These are phyloP conservation scores for Phytophthora megakarya DNA, from an alignment of 352 stramenopile genomes.

Conservation along the genomic window DNA sequence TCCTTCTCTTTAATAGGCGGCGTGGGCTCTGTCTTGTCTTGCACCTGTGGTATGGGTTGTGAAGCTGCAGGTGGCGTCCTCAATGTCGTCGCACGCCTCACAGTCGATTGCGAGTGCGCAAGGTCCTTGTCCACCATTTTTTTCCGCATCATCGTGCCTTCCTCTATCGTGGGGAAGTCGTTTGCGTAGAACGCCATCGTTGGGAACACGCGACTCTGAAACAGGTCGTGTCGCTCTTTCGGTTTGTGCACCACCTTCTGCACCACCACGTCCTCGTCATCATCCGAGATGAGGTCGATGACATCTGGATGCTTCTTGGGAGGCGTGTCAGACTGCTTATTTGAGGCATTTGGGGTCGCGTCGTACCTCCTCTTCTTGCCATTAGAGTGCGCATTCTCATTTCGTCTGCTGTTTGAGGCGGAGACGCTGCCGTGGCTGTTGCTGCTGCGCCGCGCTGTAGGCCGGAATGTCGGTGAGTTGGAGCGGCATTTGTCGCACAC, in stretches of 20 bases:
- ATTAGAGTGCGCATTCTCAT: slow-evolving; percentile 8
- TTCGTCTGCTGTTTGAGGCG: not conserved
- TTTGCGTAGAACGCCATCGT: slow-evolving; percentile 26
- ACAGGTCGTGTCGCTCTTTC: slow-evolving; percentile 1
- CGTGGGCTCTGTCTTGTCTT: slow-evolving; percentile 9
- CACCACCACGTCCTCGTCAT: slow-evolving; percentile 11
- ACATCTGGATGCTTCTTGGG: slow-evolving; percentile 18
- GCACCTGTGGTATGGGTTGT: not conserved
- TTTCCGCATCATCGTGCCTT: slow-evolving; percentile 22
- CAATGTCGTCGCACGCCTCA: not conserved
- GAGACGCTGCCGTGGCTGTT: not conserved
- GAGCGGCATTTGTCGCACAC: slow-evolving; percentile 41
- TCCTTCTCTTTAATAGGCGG: not conserved
- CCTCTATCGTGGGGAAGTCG: slow-evolving; percentile 46
- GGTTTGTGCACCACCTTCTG: slow-evolving; percentile 3
- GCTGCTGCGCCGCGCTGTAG: slow-evolving; percentile 8
- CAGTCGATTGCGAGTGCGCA: not conserved
- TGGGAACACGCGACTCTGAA: slow-evolving; percentile 38
- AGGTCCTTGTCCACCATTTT: not conserved
- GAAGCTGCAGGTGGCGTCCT: not conserved
- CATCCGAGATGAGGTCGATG: slow-evolving; percentile 35
- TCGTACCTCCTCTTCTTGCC: slow-evolving; percentile 22
- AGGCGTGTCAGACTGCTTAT: slow-evolving; percentile 8
- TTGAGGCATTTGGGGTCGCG: slow-evolving; percentile 3
- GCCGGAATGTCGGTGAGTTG: slow-evolving; percentile 11